A percentile compares a stretch with the other conserved stretches of the same genome.
phyloP scores from a whole-genome alignment of 2,329 filamentous ascomycete species.

The Fusarium haematococcum region DNA sequence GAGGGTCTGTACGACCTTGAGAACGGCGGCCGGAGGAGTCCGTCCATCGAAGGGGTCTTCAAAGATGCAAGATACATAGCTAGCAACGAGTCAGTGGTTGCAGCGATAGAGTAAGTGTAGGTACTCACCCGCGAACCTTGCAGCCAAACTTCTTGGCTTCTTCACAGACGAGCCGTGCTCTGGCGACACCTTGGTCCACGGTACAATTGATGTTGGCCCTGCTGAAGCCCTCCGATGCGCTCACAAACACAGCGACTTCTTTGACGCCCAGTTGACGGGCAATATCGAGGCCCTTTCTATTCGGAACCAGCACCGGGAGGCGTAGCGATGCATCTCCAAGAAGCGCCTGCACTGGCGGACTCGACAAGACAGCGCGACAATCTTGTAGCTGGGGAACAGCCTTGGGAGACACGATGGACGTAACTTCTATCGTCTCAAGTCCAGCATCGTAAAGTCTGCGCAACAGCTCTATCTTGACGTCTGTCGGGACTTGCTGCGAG shows the following conservation, averaged over 20 bases:
- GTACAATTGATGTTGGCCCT: conserved; percentile 69
- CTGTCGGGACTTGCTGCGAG: conserved; percentile 67
- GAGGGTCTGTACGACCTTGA: conserved; percentile 56
- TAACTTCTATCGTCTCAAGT: background rate
- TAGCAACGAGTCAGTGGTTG: background rate
- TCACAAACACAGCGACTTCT: conserved; percentile 65
- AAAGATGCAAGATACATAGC: conserved; percentile 1
- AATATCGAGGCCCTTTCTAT: conserved; percentile 53
- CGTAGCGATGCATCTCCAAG: background rate
- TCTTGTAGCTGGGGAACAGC: background rate
- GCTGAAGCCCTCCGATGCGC: conserved; percentile 69
- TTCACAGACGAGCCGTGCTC: conserved; percentile 48
- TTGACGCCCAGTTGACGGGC: conserved; percentile 33
- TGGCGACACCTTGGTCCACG: conserved; percentile 64
- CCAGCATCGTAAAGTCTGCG: conserved; percentile 57
- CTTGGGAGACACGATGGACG: background rate
- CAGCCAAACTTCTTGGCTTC: background rate
- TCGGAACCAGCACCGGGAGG: background rate
- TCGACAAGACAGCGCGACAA: background rate
- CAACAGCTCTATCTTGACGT: conserved; percentile 73
- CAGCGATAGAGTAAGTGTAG: background rate
- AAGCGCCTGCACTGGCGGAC: background rate
- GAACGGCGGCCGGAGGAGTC: background rate
- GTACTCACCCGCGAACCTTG: background rate
- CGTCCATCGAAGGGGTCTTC: background rate